Evolutionary conservation across 2,329 filamentous ascomycete genomes (phyloP), one percentile per base, ranked within the genome.

Genomic region (Hypocreales sp.): DNA sequence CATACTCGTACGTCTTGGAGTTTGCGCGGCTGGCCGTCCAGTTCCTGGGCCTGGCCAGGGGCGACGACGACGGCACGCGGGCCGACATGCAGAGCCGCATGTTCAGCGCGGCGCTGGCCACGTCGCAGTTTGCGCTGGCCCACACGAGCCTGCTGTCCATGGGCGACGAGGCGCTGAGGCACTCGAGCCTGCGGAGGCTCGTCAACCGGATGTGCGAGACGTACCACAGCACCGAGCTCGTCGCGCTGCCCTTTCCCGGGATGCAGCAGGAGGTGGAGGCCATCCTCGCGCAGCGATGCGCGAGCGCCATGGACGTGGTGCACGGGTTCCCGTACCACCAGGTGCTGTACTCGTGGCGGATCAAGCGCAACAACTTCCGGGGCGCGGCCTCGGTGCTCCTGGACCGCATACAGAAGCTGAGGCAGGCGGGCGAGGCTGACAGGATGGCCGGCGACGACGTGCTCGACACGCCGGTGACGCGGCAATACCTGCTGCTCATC

Each of bases 321-420:
- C 59, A 55, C 21, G 71, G 69, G 8, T 79, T 82, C n/a, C 79
- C 82, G 4, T 92, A 86, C 46, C 81, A 90, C 46, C 80, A 87
- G 42, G 78, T 94, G 31, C 69, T 95, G 25, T 93, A 94, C 49
- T 76, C 86, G 4, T 94, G 87, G 72, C 74, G 90, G 27, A 77
- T 93, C 38, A 74, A 74, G 35, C 77, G 77, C 38, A 72, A 73
- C 42, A 81, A 95, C 55, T 92, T 84, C 61, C 80, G 87, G 24
- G 90, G 87, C 27, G 74, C 70, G 2, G 72, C 74, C 4, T 63
- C 69, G 2, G 58, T 73, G 16, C 56, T 77, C 5, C 55, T 77
- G 14, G 70, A 78, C 40, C 61, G 71, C 20, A 64, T 79, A 28
- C 67, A 72, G 38, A 72, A 70, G 47, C 58, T 79, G 11, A 61